phyloP scores from a whole-genome alignment of 768 basidiomycete genomes.

The Pleurotus eryngii region DNA sequence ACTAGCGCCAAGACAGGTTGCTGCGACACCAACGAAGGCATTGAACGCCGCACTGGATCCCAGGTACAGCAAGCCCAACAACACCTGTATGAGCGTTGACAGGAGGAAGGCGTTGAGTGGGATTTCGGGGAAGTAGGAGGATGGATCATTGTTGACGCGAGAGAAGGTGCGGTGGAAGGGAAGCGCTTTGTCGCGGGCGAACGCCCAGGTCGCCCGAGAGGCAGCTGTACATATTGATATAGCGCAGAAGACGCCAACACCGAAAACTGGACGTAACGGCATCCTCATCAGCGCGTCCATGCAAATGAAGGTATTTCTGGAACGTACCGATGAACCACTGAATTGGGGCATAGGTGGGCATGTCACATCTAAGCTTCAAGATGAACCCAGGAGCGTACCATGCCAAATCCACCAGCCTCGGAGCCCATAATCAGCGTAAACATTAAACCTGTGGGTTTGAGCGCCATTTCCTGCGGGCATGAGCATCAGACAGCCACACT shows the following conservation, averaged over 20 bases:
- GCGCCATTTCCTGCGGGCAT: slow-evolving; percentile 45
- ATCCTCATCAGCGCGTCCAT: background rate
- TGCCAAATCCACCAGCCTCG: slow-evolving; percentile 56
- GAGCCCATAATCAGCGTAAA: slow-evolving; percentile 64
- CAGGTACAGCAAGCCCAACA: slow-evolving; percentile 62
- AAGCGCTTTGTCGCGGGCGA: slow-evolving; percentile 64
- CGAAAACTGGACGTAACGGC: slow-evolving; percentile 39
- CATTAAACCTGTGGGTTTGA: slow-evolving; percentile 60
- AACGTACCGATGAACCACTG: slow-evolving; percentile 42
- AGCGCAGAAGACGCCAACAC: slow-evolving; percentile 56
- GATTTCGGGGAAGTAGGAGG: slow-evolving; percentile 34
- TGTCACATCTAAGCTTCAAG: too few species aligned
- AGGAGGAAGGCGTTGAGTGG: slow-evolving; percentile 61
- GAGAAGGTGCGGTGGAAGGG: slow-evolving; percentile 50
- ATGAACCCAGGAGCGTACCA: slow-evolving; percentile 29
- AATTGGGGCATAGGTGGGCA: background rate
- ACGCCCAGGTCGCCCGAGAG: slow-evolving; percentile 69
- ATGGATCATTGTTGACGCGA: slow-evolving; percentile 34
- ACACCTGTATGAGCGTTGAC: slow-evolving; percentile 52
- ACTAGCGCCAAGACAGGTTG: slow-evolving; percentile 63
- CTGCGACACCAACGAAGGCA: slow-evolving; percentile 63
- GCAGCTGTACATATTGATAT: slow-evolving; percentile 67
- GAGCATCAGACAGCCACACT: too few species aligned
- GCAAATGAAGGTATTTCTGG: background rate
- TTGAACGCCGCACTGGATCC: slow-evolving; percentile 64